These are phyloP conservation scores for Corynascus novoguineensis DNA, from an alignment of 495 filamentous ascomycete species.

Conservation along the genomic window DNA sequence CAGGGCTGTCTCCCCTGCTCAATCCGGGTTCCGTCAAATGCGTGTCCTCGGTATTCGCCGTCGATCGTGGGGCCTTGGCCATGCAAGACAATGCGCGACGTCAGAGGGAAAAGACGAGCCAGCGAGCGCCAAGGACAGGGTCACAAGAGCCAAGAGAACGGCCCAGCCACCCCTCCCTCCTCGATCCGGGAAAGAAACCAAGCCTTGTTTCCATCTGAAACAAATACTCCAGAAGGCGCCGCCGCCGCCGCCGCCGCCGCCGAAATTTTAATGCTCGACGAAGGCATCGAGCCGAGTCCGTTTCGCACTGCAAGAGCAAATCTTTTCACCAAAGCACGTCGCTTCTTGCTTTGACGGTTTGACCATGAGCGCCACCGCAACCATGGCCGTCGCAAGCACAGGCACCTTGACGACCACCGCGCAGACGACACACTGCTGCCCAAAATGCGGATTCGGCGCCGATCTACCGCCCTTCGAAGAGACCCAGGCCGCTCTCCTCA, in stretches of 20 bases:
- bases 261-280: background rate
- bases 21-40: background rate
- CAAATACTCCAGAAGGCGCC: background rate
- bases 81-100: conserved; percentile 14
- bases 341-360: no score
- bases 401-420: conserved; percentile 14
- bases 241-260: background rate
- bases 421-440: conserved; percentile 28
- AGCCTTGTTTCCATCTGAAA: background rate
- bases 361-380: conserved; percentile 7
- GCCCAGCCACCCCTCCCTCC: conserved; percentile 9
- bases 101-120: background rate
- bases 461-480: conserved; percentile 34
- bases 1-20: background rate
- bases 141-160: background rate
- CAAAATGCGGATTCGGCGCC: conserved; percentile 36
- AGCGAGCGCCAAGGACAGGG: conserved; percentile 7
- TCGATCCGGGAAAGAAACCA: background rate
- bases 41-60: conserved; percentile 8
- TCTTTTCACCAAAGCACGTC: no score
- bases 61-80: conserved; percentile 13
- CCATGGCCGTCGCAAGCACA: conserved; percentile 8
- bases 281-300: background rate
- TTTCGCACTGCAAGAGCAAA: no score
- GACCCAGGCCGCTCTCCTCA: conserved; percentile 45